These are phyloP conservation scores for Salix caprea DNA, from an alignment of 345 rosid species.

Conservation along the genomic window DNA sequence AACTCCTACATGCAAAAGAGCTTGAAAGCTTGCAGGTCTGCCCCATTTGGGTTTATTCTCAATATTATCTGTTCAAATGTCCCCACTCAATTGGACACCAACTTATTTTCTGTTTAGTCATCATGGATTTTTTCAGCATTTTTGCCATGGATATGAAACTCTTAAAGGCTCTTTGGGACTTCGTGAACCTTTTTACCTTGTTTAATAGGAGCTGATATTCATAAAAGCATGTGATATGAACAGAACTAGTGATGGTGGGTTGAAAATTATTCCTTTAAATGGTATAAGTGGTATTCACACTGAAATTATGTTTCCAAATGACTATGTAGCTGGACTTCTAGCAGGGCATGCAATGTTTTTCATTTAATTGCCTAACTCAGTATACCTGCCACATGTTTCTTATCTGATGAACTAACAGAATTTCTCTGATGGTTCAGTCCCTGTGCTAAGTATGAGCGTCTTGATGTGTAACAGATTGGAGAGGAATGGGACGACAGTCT, in stretches of 20 bases:
- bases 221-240: background rate
- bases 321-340: background rate
- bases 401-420: background rate
- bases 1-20: slow-evolving; percentile 83
- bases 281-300: background rate
- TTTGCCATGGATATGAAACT: background rate
- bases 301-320: background rate
- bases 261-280: background rate
- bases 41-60: background rate
- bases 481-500: slow-evolving; percentile 90
- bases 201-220: background rate
- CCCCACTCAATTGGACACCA: background rate
- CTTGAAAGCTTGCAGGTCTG: slow-evolving; percentile 62
- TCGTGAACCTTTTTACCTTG: background rate
- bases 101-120: background rate
- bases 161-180: background rate
- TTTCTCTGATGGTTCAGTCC: background rate
- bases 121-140: background rate
- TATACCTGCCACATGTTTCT: background rate
- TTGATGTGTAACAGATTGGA: slow-evolving; percentile 53
- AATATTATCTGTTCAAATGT: background rate
- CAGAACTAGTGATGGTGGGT: background rate
- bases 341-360: background rate
- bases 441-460: slow-evolving; percentile 3
- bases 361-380: background rate